phyloP scores from a whole-genome alignment of 2,329 filamentous ascomycete species.

The Colletotrichum limetticola region DNA sequence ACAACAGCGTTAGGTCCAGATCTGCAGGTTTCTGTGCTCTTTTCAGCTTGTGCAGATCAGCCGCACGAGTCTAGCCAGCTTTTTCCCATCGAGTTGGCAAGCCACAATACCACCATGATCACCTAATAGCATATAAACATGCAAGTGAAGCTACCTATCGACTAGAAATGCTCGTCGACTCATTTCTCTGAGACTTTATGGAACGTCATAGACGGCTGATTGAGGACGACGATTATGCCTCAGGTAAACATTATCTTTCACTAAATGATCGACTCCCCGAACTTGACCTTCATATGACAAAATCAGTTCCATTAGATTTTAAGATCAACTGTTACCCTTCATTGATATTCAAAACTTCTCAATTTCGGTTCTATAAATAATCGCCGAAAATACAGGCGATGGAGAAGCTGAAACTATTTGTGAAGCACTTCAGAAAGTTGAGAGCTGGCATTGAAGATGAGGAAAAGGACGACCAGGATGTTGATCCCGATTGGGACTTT shows the following conservation, averaged over 20 bases:
- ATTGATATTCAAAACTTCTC: no score
- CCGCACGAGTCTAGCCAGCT: not conserved
- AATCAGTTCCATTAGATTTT: no score
- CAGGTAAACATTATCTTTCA: no score
- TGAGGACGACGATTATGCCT: no score
- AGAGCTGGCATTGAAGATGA: not conserved
- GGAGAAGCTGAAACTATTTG: not conserved
- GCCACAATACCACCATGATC: not conserved
- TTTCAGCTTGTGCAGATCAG: not conserved
- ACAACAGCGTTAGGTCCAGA: not conserved
- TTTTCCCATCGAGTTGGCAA: not conserved
- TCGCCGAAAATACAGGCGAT: not conserved
- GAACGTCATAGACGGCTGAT: no score
- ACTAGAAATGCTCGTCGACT: no score
- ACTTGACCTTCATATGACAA: no score
- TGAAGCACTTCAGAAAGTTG: not conserved
- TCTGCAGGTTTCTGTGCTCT: not conserved
- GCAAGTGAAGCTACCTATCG: not conserved
- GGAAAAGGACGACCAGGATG: not conserved
- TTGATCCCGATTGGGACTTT: not conserved
- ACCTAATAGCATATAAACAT: not conserved
- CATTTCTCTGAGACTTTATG: not conserved
- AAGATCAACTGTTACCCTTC: no score
- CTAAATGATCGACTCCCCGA: no score
- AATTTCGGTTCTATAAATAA: no score